Evolutionary conservation across 441 rosid genomes (phyloP).

Genomic region (Daphne laureola): DNA sequence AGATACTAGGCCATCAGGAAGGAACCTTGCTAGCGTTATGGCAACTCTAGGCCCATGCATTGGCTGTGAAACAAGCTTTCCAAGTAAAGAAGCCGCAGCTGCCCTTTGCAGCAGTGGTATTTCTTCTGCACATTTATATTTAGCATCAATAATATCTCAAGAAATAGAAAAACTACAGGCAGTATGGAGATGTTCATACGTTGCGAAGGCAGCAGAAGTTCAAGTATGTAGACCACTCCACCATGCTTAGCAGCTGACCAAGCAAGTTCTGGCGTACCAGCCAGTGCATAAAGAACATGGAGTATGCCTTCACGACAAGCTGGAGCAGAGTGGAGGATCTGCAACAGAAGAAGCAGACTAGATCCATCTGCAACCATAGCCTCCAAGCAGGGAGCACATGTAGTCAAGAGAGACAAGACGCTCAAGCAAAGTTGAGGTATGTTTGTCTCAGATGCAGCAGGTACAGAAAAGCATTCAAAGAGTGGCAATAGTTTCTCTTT

Average conservation of each 20-base stretch:
- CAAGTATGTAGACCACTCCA: slow-evolving; percentile 93
- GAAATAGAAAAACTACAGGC: slow-evolving; percentile 15
- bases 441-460: slow-evolving; percentile 69
- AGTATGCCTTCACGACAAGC: slow-evolving; percentile 93
- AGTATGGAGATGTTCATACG: slow-evolving; percentile 37
- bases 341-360: slow-evolving; percentile 88
- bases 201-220: slow-evolving; percentile 91
- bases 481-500: slow-evolving; percentile 90
- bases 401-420: slow-evolving; percentile 90
- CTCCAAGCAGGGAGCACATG: slow-evolving; percentile 96
- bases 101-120: slow-evolving; percentile 97
- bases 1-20: slow-evolving; percentile 96
- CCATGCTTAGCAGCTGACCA: slow-evolving; percentile 99
- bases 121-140: slow-evolving; percentile 58
- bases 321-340: slow-evolving; percentile 94
- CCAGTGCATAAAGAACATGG: slow-evolving; percentile 99
- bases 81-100: slow-evolving; percentile 90
- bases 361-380: slow-evolving; percentile 99
- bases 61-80: slow-evolving; percentile 96
- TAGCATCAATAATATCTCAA: slow-evolving; percentile 20
- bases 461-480: slow-evolving; percentile 86
- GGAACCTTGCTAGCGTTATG: slow-evolving; percentile 91
- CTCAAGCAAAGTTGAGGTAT: slow-evolving; percentile 88
- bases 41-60: slow-evolving; percentile 99
- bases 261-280: slow-evolving; percentile 98